Evolutionary conservation across 2,329 filamentous ascomycete genomes (phyloP).

Genomic region (Claviceps pazoutovae): DNA sequence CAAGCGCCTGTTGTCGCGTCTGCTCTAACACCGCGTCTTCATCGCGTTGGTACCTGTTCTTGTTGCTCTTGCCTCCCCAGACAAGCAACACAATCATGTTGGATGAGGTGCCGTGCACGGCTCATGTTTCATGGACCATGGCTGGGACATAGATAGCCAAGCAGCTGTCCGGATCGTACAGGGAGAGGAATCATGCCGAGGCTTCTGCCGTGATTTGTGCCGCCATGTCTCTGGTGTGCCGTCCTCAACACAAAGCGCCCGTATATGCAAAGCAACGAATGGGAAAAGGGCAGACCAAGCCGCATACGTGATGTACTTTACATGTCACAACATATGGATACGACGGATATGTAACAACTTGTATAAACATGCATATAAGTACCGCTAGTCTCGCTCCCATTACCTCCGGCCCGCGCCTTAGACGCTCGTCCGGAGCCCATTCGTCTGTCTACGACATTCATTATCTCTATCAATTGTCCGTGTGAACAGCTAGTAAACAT

Average conservation of each 20-base stretch:
- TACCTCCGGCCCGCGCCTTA: neutral
- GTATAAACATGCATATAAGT: neutral
- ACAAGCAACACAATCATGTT: neutral
- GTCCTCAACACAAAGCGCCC: neutral
- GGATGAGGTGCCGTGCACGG: neutral
- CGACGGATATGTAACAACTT: no score
- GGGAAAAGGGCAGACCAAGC: neutral
- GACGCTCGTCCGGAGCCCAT: neutral
- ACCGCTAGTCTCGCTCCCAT: neutral
- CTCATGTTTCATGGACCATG: neutral
- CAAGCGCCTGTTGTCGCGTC: neutral
- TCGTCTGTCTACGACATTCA: neutral
- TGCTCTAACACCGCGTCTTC: neutral
- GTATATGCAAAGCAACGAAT: neutral
- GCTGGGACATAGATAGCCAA: neutral
- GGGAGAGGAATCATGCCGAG: neutral
- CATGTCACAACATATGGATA: no score
- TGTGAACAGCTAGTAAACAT: neutral
- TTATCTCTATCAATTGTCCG: no score
- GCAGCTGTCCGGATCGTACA: constrained; percentile 1
- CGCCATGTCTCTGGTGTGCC: constrained; percentile 5
- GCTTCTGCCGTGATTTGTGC: neutral
- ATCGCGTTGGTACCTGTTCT: neutral
- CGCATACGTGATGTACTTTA: no score
- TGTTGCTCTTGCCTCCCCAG: neutral